Evolutionary conservation across 2,329 filamentous ascomycete species (phyloP), one percentile per base, ranked within the genome.

Genomic region (Xylariaceae sp.): DNA sequence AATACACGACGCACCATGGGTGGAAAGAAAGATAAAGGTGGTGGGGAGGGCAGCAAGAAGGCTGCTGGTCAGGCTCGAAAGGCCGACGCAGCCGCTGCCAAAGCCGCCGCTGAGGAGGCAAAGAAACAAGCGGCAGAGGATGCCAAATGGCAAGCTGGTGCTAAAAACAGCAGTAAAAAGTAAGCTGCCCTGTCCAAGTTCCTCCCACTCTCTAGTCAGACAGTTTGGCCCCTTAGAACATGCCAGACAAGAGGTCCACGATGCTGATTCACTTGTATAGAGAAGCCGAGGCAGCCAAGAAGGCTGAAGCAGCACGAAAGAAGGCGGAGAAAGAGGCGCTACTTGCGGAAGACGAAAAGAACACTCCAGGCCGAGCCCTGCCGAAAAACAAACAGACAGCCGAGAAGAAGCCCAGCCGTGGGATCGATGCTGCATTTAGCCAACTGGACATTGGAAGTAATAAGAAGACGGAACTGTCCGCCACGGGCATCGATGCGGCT

Each of bases 291-390:
- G 85, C 84, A 34, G 81, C 81, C 34, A 94, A 90, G 66, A 88
- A 85, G 52, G 84, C 83, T 40, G 87, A 94, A 59, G 76, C 73
- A 40, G 85, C 85, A 2, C 80, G 83, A 40, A 94, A 95, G 67
- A 97, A 95, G 67, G 90, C 89, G 36, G 92, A 97, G 61, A 84
- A 84, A 34, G 89, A 94, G 2, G 87, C 89, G 9, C 69, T 89
- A 16, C 67, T 88, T 26, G 82, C 80, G 41, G 88, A 85, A 59
- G 92, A 98, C 65, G 90, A 96, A 59, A 82, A 76, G 47, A 72
- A 53, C 52, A 60, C 76, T 40, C 67, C 75, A 53, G 66, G 76
- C 55, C 70, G 79, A 51, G 64, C 73, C 15, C 70, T 70, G 18
- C 74, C 78, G 37, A 88, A 87, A 65, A 81, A 83, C 51, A 66